These are phyloP conservation scores for Canna indica DNA, from an alignment of 176 grass and related monocot genomes.

Conservation along the genomic window DNA sequence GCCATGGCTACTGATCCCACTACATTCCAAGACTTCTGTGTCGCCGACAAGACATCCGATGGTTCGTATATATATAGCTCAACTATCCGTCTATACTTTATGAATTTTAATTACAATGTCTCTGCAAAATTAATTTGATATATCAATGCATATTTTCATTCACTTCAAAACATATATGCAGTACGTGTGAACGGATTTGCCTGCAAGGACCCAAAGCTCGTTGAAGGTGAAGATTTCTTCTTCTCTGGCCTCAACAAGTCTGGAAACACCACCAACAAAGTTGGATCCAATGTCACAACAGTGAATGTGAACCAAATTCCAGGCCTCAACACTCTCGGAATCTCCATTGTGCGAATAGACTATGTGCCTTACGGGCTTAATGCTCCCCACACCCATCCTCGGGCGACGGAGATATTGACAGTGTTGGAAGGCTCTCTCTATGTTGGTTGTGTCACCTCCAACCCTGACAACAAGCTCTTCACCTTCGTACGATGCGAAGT, in stretches of 20 bases:
- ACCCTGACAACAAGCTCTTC: constrained; percentile 21
- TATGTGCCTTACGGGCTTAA: constrained; percentile 29
- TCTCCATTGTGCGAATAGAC: constrained; percentile 26
- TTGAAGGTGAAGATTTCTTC: constrained; percentile 43
- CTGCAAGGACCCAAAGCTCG: constrained; percentile 33
- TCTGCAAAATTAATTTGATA: too few relatives aligned
- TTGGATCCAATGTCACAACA: constrained; percentile 48
- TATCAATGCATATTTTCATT: too few relatives aligned
- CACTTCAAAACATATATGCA: too few relatives aligned
- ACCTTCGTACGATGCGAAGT: too few relatives aligned
- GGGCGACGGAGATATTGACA: constrained; percentile 40
- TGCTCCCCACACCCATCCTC: constrained; percentile 49
- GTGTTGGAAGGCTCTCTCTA: constrained; percentile 31
- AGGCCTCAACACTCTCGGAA: constrained; percentile 37
- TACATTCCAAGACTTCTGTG: constrained; percentile 42
- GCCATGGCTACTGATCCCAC: constrained; percentile 26
- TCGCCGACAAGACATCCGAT: constrained; percentile 20
- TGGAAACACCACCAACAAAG: constrained; percentile 29
- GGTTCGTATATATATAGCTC: neutral
- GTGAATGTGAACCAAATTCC: constrained; percentile 30
- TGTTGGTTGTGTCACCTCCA: constrained; percentile 40
- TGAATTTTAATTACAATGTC: too few relatives aligned
- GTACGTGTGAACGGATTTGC: constrained; percentile 27
- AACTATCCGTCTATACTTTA: too few relatives aligned
- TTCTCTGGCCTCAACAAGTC: constrained; percentile 18